These are phyloP conservation scores for Rhodotorula sphaerocarpa DNA, from an alignment of 768 basidiomycete genomes.

Conservation along the genomic window DNA sequence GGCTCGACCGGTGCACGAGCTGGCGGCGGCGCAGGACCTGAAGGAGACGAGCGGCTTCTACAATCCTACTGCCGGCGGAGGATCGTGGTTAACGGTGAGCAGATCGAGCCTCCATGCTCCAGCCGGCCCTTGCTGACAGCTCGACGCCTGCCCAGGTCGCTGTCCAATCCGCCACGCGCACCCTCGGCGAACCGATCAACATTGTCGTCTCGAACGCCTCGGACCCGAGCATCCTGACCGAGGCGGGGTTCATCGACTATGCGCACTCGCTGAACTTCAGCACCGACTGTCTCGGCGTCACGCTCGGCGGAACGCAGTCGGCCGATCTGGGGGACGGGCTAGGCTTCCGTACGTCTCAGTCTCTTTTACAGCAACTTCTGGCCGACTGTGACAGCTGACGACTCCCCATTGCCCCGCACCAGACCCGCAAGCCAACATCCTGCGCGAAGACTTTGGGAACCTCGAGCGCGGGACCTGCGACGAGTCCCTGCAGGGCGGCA, in stretches of 20 bases:
- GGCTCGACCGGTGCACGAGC: no score
- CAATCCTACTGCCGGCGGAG: slow-evolving; percentile 52
- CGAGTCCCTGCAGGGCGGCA: slow-evolving; percentile 76
- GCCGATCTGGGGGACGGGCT: slow-evolving; percentile 78
- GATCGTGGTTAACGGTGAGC: slow-evolving; percentile 65
- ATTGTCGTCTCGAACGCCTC: slow-evolving; percentile 69
- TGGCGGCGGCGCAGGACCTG: no score
- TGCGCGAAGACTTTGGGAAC: slow-evolving; percentile 77
- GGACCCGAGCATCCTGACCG: slow-evolving; percentile 52
- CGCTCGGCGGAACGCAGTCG: slow-evolving; percentile 57
- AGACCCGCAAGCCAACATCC: slow-evolving; percentile 76
- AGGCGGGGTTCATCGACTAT: slow-evolving; percentile 49
- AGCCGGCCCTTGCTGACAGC: not conserved
- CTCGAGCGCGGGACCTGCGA: slow-evolving; percentile 68
- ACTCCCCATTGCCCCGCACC: not conserved
- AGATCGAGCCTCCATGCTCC: slow-evolving; percentile 43
- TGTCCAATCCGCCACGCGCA: slow-evolving; percentile 54
- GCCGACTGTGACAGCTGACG: no score
- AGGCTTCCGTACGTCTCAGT: slow-evolving; percentile 53
- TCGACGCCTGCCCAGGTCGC: slow-evolving; percentile 1
- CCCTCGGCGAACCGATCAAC: slow-evolving; percentile 80
- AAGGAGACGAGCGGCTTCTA: slow-evolving; percentile 50
- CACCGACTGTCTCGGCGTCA: slow-evolving; percentile 75
- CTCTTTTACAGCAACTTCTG: no score
- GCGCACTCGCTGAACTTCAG: slow-evolving; percentile 59